Evolutionary conservation across 2,329 filamentous ascomycete species (phyloP), one percentile per base, ranked within the genome.

Genomic region (Phialophora tarda): DNA sequence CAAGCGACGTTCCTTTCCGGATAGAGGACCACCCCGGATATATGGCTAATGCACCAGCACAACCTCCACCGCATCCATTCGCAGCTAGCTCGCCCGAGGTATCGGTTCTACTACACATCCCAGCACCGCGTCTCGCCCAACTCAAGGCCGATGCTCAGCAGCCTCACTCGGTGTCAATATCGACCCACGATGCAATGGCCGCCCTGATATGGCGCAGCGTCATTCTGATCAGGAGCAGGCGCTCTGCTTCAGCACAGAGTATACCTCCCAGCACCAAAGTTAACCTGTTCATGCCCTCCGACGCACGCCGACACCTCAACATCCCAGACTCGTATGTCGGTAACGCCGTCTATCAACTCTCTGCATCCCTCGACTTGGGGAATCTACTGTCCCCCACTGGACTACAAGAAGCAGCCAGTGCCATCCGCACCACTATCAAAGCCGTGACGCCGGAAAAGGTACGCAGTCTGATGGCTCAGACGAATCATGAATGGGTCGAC

Each of bases 321-420:
- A 38, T 63, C 44, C 53, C 61, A n/a, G 38, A 48, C 11, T 58
- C 53, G 12, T 63, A 63, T 30, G 26, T 63, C 17, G 61, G 61
- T 12, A 63, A 63, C 41, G 61, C 44, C 11, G 54, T 63, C 53
- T 63, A 63, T 50, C 61, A 63, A 30, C 61, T 63, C n/a, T 44
- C 53, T 17, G 41, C 44, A 12, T 54, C 50, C 2, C 54, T 63
- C 41, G 44, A 38, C 17, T 41, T 63, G 7, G 61, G 54, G 7
- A 58, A 38, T 3, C 5, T 63, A 23, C 44, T 63, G 14, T 57
- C 53, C 23, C 51, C 60, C 0, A 11, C 41, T 2, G 60, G 60
- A 17, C 44, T 63, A 17, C 54, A 53, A 53, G 48, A 63, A 58
- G 61, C 61, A 8, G 61, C 61, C 38, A 26, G 53, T 5, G 61